Evolutionary conservation across 1,284 basidiomycete species (phyloP), one percentile per base, ranked within the genome.

Genomic region (Athelia sp.): DNA sequence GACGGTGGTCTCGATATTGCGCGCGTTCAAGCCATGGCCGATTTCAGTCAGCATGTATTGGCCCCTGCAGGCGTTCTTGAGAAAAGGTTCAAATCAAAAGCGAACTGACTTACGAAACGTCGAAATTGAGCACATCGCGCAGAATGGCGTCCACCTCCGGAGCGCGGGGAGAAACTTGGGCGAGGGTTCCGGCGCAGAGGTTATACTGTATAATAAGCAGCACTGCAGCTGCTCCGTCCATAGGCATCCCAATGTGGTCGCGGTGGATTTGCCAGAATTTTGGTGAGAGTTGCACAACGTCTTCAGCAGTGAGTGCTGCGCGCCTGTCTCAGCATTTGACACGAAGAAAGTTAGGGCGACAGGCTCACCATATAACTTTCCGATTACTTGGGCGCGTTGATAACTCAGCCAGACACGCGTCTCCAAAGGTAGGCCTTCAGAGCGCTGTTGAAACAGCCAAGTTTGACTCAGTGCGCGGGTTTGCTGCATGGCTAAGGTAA

Each of bases 161-260:
- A 31, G 69, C 62, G 17, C 57, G 50, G 4, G 19, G 35, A 2
- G 62, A 50, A 50, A 65, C 68, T 11, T 57, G 60, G 3, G 67
- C 62, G 11, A 78, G 50, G 0, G 75, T 76, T 2, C 75, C 75
- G 18, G 62, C 62, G 13, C 59, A 62, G 4, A 75, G 63, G 50
- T 77, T 77, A 50, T 67, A 69, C 40, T 77, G 75, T 10, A 76
- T 69, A 2, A 70, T 72, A 14, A 71, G 53, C n/a, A 67, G 48
- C 0, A 62, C 70, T 4, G 58, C 54, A 0, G 70, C 67, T 3
- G 67, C 69, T 8, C 65, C 68, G 52, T 76, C 74, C n/a, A n/a
- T n/a, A 29, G 71, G 44, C 3, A 55, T 45, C 13, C 59, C 53
- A 10, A 72, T 62, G 6, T 67, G 68, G 54, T 75, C 70, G 15